These are phyloP conservation scores for Saccharomycopsis vini DNA, from an alignment of 805 yeast species.

Conservation along the genomic window DNA sequence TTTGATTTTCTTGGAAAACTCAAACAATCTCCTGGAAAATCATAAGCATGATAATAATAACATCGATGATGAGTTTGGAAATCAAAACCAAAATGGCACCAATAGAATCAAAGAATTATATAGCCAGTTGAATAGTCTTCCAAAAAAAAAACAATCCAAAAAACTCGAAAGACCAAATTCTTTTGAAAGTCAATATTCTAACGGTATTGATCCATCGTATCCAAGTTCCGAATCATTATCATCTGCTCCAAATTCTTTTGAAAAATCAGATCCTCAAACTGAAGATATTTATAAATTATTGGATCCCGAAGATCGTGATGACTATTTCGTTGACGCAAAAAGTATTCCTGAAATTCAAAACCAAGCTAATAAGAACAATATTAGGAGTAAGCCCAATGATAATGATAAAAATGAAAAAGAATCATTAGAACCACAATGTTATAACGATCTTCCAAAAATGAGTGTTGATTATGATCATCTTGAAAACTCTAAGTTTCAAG, in stretches of 20 bases:
- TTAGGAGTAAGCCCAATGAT: not conserved
- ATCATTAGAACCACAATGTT: too few species aligned
- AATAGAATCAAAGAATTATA: constrained; percentile 9
- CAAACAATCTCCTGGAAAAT: not conserved
- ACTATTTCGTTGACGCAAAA: not conserved
- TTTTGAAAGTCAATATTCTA: too few species aligned
- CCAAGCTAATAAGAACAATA: not conserved
- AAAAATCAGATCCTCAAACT: not conserved
- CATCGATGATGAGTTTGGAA: not conserved
- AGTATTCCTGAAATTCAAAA: not conserved
- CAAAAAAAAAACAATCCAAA: not conserved
- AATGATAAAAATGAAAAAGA: too few species aligned
- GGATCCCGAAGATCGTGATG: not conserved
- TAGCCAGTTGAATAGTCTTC: constrained; percentile 3
- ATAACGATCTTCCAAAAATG: too few species aligned
- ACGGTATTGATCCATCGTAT: not conserved
- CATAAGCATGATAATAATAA: not conserved
- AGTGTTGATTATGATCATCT: too few species aligned
- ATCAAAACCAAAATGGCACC: not conserved
- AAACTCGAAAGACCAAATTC: too few species aligned
- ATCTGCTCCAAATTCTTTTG: not conserved
- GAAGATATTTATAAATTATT: constrained; percentile 4
- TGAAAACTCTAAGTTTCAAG: too few species aligned
- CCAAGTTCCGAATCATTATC: too few species aligned
- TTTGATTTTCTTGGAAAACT: constrained; percentile 9